These are phyloP conservation scores for Yamadazyma sp. DNA, from an alignment of 805 yeast genomes.

Conservation along the genomic window DNA sequence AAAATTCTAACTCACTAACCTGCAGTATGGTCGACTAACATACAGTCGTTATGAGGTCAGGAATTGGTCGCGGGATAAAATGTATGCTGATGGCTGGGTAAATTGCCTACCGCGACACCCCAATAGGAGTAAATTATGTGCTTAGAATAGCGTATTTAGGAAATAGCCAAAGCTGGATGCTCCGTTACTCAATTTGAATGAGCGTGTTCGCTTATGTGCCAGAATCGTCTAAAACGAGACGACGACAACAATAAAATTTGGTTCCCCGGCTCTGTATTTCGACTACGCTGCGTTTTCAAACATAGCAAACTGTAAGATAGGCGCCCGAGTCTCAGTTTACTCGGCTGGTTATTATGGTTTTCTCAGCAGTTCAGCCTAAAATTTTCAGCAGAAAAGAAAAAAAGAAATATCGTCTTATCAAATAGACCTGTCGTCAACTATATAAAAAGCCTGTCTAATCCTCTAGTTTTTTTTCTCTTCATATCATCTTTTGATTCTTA, in stretches of 20 bases:
- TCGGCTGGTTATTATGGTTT: constrained; percentile 6
- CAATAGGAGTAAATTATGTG: too few relatives aligned
- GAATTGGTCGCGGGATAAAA: too few relatives aligned
- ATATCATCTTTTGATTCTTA: constrained; percentile 7
- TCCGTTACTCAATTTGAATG: not conserved
- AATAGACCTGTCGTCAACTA: not conserved
- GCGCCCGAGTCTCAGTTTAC: too few relatives aligned
- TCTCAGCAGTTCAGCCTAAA: not conserved
- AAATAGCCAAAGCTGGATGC: constrained; percentile 7
- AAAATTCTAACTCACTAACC: too few relatives aligned
- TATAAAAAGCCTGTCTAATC: not conserved
- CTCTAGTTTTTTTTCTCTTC: not conserved
- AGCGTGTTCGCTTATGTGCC: not conserved
- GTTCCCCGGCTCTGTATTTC: constrained; percentile 3
- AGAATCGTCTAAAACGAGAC: not conserved
- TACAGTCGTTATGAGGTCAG: too few relatives aligned
- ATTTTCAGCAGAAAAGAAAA: not conserved
- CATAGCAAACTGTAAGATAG: not conserved
- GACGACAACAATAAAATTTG: not conserved
- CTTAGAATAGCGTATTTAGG: not conserved
- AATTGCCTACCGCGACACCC: not conserved
- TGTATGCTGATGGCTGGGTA: not conserved
- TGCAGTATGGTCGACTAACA: too few relatives aligned
- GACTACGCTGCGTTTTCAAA: not conserved
- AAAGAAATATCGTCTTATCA: not conserved